Evolutionary conservation across 1,284 basidiomycete species (phyloP), one percentile per base, ranked within the genome.

Genomic region (Ceratobasidium sp.): DNA sequence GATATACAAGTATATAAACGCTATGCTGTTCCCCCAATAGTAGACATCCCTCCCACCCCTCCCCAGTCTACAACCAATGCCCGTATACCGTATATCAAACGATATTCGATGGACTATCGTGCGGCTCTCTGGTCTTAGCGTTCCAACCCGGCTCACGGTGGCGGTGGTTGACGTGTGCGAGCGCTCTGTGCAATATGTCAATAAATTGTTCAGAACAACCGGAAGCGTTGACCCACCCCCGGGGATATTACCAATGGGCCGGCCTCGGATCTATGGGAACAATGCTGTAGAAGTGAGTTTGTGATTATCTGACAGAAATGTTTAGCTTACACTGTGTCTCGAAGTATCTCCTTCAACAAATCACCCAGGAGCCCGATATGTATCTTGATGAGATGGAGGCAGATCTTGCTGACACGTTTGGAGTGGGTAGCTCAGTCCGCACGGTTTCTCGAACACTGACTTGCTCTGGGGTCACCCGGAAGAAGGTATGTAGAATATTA

Each of bases 361-460:
- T 80, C n/a, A 39, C 63, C 6, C 33, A 55, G 9, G 20, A 49
- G 1, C 79, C 78, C 1, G 79, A 80, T 46, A 44, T 77, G 15
- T 80, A 77, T 49, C 67, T 80, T 1, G 68, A 79, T 42, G 78
- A 80, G 56, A n/a, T n/a, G n/a, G n/a, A n/a, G n/a, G n/a, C n/a
- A n/a, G n/a, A n/a, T n/a, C n/a, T n/a, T n/a, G n/a, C 61, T 79
- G 3, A 18, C 1, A 18, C 39, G 2, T 26, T 20, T 23, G 61
- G 58, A 33, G 51, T 76, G 4, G 49, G 40, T 5, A 33, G 68
- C n/a, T 49, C 77, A 9, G 6, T 67, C 0, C 13, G 67, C 18
- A 80, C 79, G 12, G 46, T 78, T n/a, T 63, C 60, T 5, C 23
- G 63, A 23, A 76, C 46, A 23, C 53, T 80, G 13, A 13, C n/a